Evolutionary conservation across 2,329 filamentous ascomycete species (phyloP), one percentile per base, ranked within the genome.

Genomic region (Ceratocystis cubensis): DNA sequence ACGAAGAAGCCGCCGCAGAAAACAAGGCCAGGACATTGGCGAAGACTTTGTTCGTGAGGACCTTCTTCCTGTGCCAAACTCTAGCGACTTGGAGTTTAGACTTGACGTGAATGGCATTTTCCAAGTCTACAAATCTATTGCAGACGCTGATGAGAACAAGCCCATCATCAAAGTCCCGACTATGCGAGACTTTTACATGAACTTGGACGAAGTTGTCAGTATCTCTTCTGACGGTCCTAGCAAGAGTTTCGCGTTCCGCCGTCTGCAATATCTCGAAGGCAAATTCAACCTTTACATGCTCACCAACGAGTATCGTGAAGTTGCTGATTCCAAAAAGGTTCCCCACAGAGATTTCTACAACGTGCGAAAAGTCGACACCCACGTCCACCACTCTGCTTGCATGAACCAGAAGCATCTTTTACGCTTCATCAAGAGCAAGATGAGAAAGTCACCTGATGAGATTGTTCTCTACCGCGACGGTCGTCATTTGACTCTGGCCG

Each of bases 371-470:
- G 94, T 99, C 63, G 94, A 99, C 74, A 99, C 94, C 7, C 94
- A 99, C 81, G 94, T 99, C 71, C 94, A 99, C 74, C 94, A 99
- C 76, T 99, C 94, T 17, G 94, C 94, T 28, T 99, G 94, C 75
- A 99, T 99, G 94, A 99, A 99, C 74, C 94, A 99, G 76, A 99
- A 99, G 77, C 94, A 99, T 81, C 78, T 99, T 67, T 80, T 99
- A 69, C 90, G 94, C 65, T 99, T 99, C 77, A 99, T 99, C 80
- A 99, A 99, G 78, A 96, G 91, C 77, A 99, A 99, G 78, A 96
- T 99, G 91, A 97, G 96, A 82, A 99, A 96, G 76, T 94, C 84
- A 20, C 91, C 92, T 0, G 89, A 97, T 72, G 94, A 99, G 77
- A 85, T 94, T 41, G 94, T 99, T 5, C 82, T 99, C 57, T 95